Evolutionary conservation across 768 basidiomycete species (phyloP).

Genomic region (Boletus sp.): DNA sequence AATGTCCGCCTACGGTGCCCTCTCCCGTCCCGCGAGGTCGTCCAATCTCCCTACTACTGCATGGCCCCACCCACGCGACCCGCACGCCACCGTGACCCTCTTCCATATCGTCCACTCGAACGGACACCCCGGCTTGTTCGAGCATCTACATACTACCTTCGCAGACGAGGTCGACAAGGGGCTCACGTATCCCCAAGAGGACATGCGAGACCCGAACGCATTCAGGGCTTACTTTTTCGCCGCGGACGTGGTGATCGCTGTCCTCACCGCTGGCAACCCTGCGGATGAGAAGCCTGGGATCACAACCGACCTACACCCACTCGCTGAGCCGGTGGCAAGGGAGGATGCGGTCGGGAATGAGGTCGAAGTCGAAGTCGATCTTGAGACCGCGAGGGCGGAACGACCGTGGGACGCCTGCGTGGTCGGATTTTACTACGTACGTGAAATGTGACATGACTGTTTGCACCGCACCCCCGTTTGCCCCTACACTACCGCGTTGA

Average conservation of each 20-base stretch:
- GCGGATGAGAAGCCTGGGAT: background rate
- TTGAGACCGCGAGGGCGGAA: constrained; percentile 46
- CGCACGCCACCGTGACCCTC: constrained; percentile 24
- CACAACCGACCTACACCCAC: background rate
- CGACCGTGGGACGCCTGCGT: constrained; percentile 67
- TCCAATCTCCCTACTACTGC: constrained; percentile 44
- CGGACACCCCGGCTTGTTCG: constrained; percentile 48
- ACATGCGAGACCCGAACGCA: constrained; percentile 43
- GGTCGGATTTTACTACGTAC: constrained; percentile 76
- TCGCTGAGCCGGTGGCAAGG: background rate
- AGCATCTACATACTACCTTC: constrained; percentile 61
- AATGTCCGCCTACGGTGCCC: constrained; percentile 73
- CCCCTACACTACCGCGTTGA: too few species aligned
- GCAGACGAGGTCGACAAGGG: constrained; percentile 74
- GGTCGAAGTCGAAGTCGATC: constrained; percentile 17
- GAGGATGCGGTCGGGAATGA: background rate
- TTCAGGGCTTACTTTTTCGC: constrained; percentile 79
- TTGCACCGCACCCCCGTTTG: background rate
- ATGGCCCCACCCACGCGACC: constrained; percentile 38
- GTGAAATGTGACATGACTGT: constrained; percentile 21
- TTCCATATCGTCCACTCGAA: constrained; percentile 32
- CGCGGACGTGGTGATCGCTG: constrained; percentile 70
- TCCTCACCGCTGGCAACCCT: constrained; percentile 24
- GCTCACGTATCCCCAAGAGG: constrained; percentile 83
- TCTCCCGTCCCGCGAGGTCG: constrained; percentile 33